Conservation (phyloP, 176 grass and related monocot species). For the Areca catechu region DNA sequence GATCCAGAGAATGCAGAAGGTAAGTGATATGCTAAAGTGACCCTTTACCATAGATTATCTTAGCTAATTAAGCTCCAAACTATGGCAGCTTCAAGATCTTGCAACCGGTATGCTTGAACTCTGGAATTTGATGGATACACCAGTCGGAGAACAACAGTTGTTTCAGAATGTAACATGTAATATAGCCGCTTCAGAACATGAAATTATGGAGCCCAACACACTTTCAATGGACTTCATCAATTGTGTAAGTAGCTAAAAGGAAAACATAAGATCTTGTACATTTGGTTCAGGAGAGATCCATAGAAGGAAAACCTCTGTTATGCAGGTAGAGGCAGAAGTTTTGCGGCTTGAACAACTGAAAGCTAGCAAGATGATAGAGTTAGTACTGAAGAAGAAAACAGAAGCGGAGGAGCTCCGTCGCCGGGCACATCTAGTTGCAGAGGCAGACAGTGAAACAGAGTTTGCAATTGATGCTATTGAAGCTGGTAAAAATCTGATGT, state of each 20-base stretch:
- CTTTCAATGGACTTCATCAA: slow-evolving; percentile 61
- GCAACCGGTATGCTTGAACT: slow-evolving; percentile 74
- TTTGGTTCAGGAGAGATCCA: too few relatives aligned
- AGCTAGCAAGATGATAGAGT: slow-evolving; percentile 76
- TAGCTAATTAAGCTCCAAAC: too few relatives aligned
- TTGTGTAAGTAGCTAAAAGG: slow-evolving; percentile 35
- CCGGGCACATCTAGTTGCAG: slow-evolving; percentile 43
- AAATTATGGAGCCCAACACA: slow-evolving; percentile 63
- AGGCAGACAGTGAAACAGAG: slow-evolving; percentile 50
- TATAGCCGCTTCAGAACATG: slow-evolving; percentile 66
- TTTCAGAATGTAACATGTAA: slow-evolving; percentile 77
- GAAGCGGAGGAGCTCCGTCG: slow-evolving; percentile 65
- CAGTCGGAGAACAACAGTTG: slow-evolving; percentile 72
- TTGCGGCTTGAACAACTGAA: slow-evolving; percentile 74
- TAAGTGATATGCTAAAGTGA: background rate
- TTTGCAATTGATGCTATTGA: slow-evolving; percentile 73
- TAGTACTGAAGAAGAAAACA: slow-evolving; percentile 77
- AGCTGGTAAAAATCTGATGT: slow-evolving; percentile 33
- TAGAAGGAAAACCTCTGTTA: background rate
- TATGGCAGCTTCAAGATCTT: slow-evolving; percentile 68
- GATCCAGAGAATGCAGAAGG: slow-evolving; percentile 13
- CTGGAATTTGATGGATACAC: slow-evolving; percentile 92
- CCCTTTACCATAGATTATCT: too few relatives aligned
- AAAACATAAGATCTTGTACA: background rate
- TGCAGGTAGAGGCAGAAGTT: slow-evolving; percentile 84